Conservation (phyloP, 2,329 filamentous ascomycete genomes). For the Cordyceps militaris region DNA sequence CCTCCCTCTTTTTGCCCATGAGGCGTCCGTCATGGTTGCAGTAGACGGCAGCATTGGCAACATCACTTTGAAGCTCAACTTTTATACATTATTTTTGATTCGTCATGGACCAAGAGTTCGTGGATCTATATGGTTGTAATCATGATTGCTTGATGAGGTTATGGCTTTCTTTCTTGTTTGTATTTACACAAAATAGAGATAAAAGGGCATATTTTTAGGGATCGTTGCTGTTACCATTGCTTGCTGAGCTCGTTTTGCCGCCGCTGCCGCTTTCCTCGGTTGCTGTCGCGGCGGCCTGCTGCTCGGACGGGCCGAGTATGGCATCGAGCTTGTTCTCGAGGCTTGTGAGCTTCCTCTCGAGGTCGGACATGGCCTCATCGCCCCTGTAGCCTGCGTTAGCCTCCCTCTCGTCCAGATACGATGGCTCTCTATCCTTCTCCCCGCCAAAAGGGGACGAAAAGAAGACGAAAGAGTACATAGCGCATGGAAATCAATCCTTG, state of each 20-base stretch:
- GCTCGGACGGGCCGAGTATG: slow-evolving; percentile 43
- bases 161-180: too few relatives aligned
- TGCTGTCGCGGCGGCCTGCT: not conserved
- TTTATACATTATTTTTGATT: too few relatives aligned
- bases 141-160: too few relatives aligned
- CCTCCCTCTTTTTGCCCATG: not conserved
- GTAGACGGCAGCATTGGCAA: not conserved
- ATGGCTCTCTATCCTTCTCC: not conserved
- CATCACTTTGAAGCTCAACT: not conserved
- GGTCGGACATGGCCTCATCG: slow-evolving; percentile 45
- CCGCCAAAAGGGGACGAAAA: not conserved
- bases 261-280: not conserved
- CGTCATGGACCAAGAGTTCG: too few relatives aligned
- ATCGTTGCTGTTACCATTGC: not conserved
- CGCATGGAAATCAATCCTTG: too few relatives aligned
- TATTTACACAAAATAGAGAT: too few relatives aligned
- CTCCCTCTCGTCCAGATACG: not conserved
- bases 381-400: slow-evolving; percentile 31
- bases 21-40: not conserved
- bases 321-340: slow-evolving; percentile 50
- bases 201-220: too few relatives aligned
- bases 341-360: slow-evolving; percentile 45
- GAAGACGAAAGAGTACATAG: not conserved
- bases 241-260: not conserved
- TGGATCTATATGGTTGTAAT: too few relatives aligned